These are phyloP conservation scores for Silybum marianum DNA, from an alignment of 129 eudicot species.

Conservation along the genomic window DNA sequence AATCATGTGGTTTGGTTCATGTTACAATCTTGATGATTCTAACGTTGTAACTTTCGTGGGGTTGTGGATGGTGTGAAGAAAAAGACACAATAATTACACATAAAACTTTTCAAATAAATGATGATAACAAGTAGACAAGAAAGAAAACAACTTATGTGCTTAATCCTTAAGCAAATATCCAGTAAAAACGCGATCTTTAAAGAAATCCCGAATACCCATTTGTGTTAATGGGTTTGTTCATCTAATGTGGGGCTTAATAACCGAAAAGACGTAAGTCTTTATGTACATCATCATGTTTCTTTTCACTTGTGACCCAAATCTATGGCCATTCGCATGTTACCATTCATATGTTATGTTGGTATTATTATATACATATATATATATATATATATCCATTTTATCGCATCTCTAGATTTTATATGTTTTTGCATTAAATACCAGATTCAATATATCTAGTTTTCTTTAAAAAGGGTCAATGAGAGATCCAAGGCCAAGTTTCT, in stretches of 20 bases:
- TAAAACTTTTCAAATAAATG: not conserved
- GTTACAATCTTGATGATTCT: conserved; percentile 17
- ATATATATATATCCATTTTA: conserved; percentile 6
- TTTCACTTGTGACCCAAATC: not conserved
- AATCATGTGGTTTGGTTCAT: conserved; percentile 20
- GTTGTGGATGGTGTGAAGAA: not conserved
- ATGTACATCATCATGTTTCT: not conserved
- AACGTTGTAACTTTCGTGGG: not conserved
- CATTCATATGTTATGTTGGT: conserved; percentile 17
- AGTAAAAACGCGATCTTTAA: not conserved
- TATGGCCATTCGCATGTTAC: conserved; percentile 21
- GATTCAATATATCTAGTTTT: conserved; percentile 13
- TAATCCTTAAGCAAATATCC: too few relatives aligned
- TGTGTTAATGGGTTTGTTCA: not conserved
- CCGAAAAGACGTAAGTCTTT: not conserved
- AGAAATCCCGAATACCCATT: not conserved
- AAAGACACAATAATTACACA: conserved; percentile 1
- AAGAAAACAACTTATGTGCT: not conserved
- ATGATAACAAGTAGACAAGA: not conserved
- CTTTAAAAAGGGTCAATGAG: conserved; percentile 40
- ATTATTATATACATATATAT: too few relatives aligned
- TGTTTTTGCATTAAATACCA: conserved; percentile 8
- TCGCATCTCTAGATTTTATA: conserved; percentile 15
- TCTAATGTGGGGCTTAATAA: not conserved
- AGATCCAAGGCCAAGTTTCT: conserved; percentile 80